Percentiles rank a stretch among this genome's conserved stretches.
These are phyloP conservation scores for Sugiyamaella paludigena DNA, from an alignment of 1,139 yeast species.

Conservation along the genomic window DNA sequence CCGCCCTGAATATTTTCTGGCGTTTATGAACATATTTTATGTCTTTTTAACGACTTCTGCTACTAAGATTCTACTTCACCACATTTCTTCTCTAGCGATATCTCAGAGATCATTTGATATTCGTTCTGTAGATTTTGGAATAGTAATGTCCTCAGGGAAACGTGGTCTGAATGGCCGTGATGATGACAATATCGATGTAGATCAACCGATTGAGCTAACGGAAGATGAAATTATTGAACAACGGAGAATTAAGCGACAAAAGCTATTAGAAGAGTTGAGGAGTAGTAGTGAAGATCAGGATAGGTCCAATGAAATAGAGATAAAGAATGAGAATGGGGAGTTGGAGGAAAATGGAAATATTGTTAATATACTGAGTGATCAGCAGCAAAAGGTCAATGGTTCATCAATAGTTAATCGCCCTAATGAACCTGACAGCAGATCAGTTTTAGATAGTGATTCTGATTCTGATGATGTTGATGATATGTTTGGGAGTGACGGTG, in stretches of 20 bases:
- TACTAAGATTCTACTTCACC: no score
- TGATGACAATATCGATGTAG: no score
- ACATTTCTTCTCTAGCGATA: no score
- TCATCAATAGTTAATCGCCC: neutral
- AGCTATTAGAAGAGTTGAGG: conserved; percentile 27
- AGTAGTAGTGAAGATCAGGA: neutral
- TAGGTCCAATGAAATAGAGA: neutral
- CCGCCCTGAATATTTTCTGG: no score
- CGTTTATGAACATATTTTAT: no score
- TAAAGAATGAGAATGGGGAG: neutral
- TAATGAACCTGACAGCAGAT: neutral
- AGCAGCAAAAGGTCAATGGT: neutral
- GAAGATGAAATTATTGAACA: conserved; percentile 31
- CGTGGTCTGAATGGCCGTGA: no score
- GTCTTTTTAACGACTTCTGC: no score
- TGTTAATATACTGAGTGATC: neutral
- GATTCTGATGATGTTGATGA: conserved; percentile 14
- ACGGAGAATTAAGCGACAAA: conserved; percentile 37
- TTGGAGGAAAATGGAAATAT: neutral
- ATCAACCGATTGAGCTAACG: conserved; percentile 12
- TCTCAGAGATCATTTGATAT: no score
- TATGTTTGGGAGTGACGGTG: conserved; percentile 13
- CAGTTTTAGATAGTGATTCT: conserved; percentile 1
- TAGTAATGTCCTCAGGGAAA: no score
- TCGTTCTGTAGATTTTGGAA: no score